Percentiles rank a stretch among this genome's conserved stretches.
Evolutionary conservation across 2,329 filamentous ascomycete genomes (phyloP).

Genomic region (Xylariaceae sp.): DNA sequence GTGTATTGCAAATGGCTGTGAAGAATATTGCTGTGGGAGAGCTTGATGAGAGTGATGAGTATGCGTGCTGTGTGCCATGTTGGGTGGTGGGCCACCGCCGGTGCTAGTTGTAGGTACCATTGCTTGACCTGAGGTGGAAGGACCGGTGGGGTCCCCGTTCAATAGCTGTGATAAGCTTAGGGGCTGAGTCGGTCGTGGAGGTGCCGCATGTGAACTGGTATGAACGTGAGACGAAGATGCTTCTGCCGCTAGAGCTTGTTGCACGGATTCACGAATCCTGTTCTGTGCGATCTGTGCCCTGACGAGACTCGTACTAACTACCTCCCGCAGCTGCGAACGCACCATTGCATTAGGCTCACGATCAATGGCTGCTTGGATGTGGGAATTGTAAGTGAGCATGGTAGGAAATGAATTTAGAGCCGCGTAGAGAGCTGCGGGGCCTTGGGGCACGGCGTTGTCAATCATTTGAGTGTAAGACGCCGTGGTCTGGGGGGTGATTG

Average conservation of each 20-base stretch:
- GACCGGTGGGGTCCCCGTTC: constrained; percentile 13
- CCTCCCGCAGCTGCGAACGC: constrained; percentile 57
- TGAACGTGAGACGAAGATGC: constrained; percentile 8
- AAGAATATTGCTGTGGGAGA: constrained; percentile 1
- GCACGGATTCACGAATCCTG: constrained; percentile 38
- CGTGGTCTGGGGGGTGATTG: constrained; percentile 45
- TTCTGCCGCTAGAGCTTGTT: constrained; percentile 31
- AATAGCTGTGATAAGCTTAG: constrained; percentile 24
- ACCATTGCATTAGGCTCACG: constrained; percentile 56
- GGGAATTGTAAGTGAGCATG: constrained; percentile 55
- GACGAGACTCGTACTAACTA: constrained; percentile 55
- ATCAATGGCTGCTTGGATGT: constrained; percentile 60
- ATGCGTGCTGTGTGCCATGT: constrained; percentile 13
- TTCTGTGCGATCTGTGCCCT: constrained; percentile 54
- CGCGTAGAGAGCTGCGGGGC: constrained; percentile 54
- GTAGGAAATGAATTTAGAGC: constrained; percentile 55
- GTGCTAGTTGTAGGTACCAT: neutral
- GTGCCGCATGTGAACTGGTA: constrained; percentile 7
- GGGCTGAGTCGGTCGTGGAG: constrained; percentile 21
- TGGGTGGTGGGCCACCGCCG: constrained; percentile 14
- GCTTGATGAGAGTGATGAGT: constrained; percentile 17
- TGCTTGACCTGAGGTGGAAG: constrained; percentile 8
- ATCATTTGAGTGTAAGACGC: constrained; percentile 59
- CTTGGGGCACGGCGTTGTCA: constrained; percentile 59
- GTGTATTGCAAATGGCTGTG: constrained; percentile 10